Conservation (phyloP, 1,284 basidiomycete genomes). For the Ustilago trichophora region DNA sequence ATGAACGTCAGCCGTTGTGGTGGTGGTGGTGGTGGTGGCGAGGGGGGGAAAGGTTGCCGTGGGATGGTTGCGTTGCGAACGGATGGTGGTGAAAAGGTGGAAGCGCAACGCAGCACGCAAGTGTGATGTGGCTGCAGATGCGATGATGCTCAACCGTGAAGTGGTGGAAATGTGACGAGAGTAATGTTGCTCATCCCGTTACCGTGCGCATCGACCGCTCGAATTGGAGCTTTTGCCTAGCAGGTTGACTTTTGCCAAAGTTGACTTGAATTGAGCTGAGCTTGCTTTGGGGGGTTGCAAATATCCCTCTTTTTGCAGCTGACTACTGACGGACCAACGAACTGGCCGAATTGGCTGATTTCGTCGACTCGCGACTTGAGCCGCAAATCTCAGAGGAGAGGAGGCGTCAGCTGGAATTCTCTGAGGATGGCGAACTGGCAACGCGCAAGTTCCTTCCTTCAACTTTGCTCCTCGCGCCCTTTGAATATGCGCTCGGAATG, state of each 20-base stretch:
- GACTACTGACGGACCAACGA: too few relatives aligned
- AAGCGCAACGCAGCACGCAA: conserved; percentile 12
- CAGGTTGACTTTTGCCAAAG: background rate
- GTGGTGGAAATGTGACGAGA: conserved; percentile 4
- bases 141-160: conserved; percentile 3
- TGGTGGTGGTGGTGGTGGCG: background rate
- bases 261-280: conserved; percentile 8
- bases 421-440: background rate
- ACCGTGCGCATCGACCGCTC: conserved; percentile 21
- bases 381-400: too few relatives aligned
- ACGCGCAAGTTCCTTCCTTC: background rate
- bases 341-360: too few relatives aligned
- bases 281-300: background rate
- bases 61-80: background rate
- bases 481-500: too few relatives aligned
- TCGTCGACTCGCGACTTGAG: too few relatives aligned
- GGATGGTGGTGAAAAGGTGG: background rate
- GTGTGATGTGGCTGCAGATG: conserved; percentile 9
- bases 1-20: background rate
- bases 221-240: conserved; percentile 2
- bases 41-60: too few relatives aligned
- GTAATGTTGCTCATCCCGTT: background rate
- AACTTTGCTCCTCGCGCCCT: background rate
- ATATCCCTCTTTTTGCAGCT: too few relatives aligned
- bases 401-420: too few relatives aligned